Evolutionary conservation across 2,329 filamentous ascomycete species (phyloP), one percentile per base, ranked within the genome.

Genomic region (Pleurostoma richardsiae): DNA sequence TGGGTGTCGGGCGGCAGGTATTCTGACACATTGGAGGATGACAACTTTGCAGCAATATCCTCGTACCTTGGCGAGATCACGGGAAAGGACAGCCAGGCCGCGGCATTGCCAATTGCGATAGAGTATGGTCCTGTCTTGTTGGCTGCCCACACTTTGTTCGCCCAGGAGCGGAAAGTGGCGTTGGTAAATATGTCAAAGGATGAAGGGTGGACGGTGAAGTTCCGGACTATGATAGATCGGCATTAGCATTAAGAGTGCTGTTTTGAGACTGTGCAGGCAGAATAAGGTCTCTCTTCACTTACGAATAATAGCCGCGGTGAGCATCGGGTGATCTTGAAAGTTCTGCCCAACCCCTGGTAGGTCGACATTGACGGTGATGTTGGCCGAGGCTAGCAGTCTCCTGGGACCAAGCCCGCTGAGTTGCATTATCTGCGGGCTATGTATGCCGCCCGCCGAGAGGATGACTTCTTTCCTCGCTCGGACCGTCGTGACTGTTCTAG

Each of bases 331-430:
- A 50, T 77, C 73, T 49, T 76, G 72, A 47, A 76, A 70, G 49
- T 75, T 72, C 43, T 71, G 63, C 4, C 74, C 74, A 4, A 78
- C 73, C 3, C 70, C 69, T 4, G 70, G 67, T 11, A 75, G 61
- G 42, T 74, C 64, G 33, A 73, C 61, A 5, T 68, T 48, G 2
- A 61, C 59, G 6, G 66, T 59, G 29, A 78, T 69, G 3, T 67
- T 69, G 5, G 66, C 65, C 7, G 60, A 58, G n/a, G 65, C 53
- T 3, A 80, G 68, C 10, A 78, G 56, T 26, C 63, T 59, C 6
- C 59, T 61, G 8, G 70, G 65, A 10, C 68, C 68, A 27, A 70
- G 57, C 5, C 66, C 67, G 41, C 64, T 68, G 11, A 60, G 59
- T 52, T 67, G 60, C 28, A 69, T 47, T 2, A 68, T 40, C 43